Conservation (phyloP, 257 asterid species). For the Gentiana dahurica region DNA sequence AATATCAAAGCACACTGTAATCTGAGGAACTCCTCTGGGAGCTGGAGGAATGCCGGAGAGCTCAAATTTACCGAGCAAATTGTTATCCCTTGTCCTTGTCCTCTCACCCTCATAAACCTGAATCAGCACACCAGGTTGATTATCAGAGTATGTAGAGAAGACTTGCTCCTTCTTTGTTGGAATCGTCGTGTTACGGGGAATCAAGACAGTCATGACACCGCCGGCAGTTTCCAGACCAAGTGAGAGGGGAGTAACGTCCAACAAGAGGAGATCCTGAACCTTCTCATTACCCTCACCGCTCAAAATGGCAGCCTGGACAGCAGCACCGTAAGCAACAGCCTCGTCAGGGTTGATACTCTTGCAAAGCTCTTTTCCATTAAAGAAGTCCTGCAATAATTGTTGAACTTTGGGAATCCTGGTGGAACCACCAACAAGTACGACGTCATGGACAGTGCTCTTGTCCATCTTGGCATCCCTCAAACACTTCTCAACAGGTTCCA, state of each 20-base stretch:
- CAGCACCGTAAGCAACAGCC: conserved; percentile 69
- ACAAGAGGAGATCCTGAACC: conserved; percentile 50
- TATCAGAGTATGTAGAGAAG: conserved; percentile 43
- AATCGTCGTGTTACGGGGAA: conserved; percentile 43
- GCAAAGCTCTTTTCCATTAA: conserved; percentile 55
- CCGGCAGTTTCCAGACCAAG: conserved; percentile 54
- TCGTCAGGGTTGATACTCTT: conserved; percentile 72
- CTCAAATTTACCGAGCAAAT: conserved; percentile 49
- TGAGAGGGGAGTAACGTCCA: conserved; percentile 56
- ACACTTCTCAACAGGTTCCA: conserved; percentile 24
- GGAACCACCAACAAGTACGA: conserved; percentile 29
- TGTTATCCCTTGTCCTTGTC: conserved; percentile 48
- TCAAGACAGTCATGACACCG: conserved; percentile 52
- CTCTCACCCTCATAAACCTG: conserved; percentile 62
- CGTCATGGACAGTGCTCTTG: conserved; percentile 17
- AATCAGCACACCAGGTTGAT: conserved; percentile 54
- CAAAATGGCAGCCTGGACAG: conserved; percentile 56
- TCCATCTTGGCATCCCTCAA: conserved; percentile 27
- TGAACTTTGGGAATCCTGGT: conserved; percentile 24
- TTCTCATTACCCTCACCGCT: conserved; percentile 61
- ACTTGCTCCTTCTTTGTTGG: conserved; percentile 60
- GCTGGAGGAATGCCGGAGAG: conserved; percentile 59
- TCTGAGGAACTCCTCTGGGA: conserved; percentile 50
- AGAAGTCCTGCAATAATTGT: conserved; percentile 42
- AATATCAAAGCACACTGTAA: conserved; percentile 46